Base-by-base conservation (phyloP, 2,329 filamentous ascomycete genomes). In the Hypoxylon rubiginosum region DNA sequence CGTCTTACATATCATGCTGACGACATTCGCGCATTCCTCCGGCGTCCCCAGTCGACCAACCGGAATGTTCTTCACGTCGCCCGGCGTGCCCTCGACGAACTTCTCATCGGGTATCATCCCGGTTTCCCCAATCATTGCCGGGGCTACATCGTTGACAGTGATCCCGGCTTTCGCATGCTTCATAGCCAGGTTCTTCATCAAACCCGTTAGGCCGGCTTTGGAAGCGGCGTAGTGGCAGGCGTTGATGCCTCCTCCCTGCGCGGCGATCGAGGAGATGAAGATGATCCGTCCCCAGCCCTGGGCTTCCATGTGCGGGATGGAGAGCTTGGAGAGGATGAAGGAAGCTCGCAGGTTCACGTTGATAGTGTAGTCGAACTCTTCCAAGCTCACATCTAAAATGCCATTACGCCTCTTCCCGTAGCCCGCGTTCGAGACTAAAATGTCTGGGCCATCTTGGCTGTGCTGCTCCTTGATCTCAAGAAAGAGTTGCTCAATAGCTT, bases 71-170 rank as follows among this genome's bases (percentile, higher is more conserved):
- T 81, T 84, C 24, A 87, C 85, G 68, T 89, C 85, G 0, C 88
- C 88, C 0, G 87, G 83, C 55, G 85, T 86, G 19, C 84, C 83
- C 70, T 78, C 78, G 15, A 84, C 77, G 13, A 74, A 75, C 66
- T 86, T 83, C 43, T 84, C 84, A 64, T 86, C 82, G 1, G 86
- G 86, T 45, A 90, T 87, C 87, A 90, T 87, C 0, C 86, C 86
- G 2, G 86, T 89, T 21, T 86, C 84, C 3, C 87, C 88, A 68
- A 91, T 90, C 87, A 91, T 90, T 2, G 88, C 89, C 0, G 89
- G 89, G 2, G 88, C 87, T n/a, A 91, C 86, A 67, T 90, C 88
- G 64, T 91, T 91, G 61, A 90, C 87, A 13, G 88, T 89, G 70
- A 91, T 88, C 32, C 88, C 88, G 70, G 82, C 83, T 59, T 84